Base-by-base conservation (phyloP, 2,329 filamentous ascomycete genomes). In the Rhynchosporium secalis region DNA sequence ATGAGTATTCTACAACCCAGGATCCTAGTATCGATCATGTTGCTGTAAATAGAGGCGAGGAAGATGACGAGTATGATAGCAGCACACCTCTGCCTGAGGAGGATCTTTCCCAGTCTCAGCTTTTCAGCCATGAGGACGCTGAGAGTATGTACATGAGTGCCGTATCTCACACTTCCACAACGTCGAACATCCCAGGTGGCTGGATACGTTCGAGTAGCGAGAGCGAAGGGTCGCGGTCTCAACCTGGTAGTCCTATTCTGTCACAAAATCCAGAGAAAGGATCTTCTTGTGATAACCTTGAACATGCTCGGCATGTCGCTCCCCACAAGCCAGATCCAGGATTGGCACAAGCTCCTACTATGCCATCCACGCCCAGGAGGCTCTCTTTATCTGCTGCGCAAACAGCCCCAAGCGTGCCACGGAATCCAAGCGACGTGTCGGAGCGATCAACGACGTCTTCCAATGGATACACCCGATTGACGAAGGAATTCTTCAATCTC, bases 91-190 rank as follows among this genome's bases (percentile, higher is more conserved):
- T 62, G 20, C 62, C 48, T 2, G 68, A 73, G 12, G 80, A 85
- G 40, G 84, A 87, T 63, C 76, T 90, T 26, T 75, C 82, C 3
- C 78, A 84, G 65, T 94, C 91, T 4, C 87, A 84, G 46, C 72
- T 92, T 1, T 94, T 90, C 71, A 91, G 85, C 41, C 89, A 92
- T 62, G 89, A 92, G 65, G 90, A 94, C 65, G 90, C 90, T 0
- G 87, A 91, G 71, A 95, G 91, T 73, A 90, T 96, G 87, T 96
- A 95, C 70, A 88, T 92, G 86, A 94, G 86, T 65, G 86, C 86
- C 1, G 83, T 88, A 57, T 88, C 86, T 2, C 76, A 74, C 60
- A 63, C 54, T n/a, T 69, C 69, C 29, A 68, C 67, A 15, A 40
- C 64, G 6, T 55, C 61, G 8, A 68, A 55, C 40, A 56, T 71